phyloP scores from a whole-genome alignment of 169 alveolate genomes.

The Ichthyophthirius multifiliis region DNA sequence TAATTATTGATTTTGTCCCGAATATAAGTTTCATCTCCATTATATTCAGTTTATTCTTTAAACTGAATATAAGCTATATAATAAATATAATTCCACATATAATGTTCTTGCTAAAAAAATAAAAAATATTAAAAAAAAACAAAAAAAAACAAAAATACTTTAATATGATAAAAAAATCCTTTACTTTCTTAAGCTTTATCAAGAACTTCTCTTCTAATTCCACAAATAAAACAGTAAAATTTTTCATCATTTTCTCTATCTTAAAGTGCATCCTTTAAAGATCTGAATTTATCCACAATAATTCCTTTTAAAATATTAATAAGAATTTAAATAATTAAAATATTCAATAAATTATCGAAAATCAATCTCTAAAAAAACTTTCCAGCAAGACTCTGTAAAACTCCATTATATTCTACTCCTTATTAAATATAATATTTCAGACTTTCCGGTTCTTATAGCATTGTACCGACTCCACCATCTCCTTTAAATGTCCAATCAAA shows the following conservation, averaged over 20 bases:
- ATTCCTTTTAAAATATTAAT: constrained; percentile 62
- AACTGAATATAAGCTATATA: constrained; percentile 53
- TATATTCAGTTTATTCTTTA: constrained; percentile 68
- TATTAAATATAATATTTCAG: background rate
- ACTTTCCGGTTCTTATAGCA: constrained; percentile 7
- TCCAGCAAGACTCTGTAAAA: background rate
- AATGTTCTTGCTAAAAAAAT: constrained; percentile 49
- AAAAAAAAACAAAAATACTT: background rate
- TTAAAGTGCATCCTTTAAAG: constrained; percentile 52
- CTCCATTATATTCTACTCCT: background rate
- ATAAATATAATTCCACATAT: constrained; percentile 65
- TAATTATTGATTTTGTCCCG: constrained; percentile 14
- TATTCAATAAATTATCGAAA: constrained; percentile 62
- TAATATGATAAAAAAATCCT: constrained; percentile 36
- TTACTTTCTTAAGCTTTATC: constrained; percentile 55
- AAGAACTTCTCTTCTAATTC: constrained; percentile 65
- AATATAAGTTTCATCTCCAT: constrained; percentile 70
- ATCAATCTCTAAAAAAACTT: constrained; percentile 52
- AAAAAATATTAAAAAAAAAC: background rate
- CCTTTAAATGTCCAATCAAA: constrained; percentile 46
- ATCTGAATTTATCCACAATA: constrained; percentile 64
- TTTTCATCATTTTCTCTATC: constrained; percentile 52
- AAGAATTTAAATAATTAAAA: constrained; percentile 49
- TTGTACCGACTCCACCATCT: constrained; percentile 51
- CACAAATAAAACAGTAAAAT: constrained; percentile 71